Percentiles rank a stretch among this genome's conserved stretches.
These are phyloP conservation scores for Aspergillus tanneri DNA, from an alignment of 2,329 filamentous ascomycete genomes.

Conservation along the genomic window DNA sequence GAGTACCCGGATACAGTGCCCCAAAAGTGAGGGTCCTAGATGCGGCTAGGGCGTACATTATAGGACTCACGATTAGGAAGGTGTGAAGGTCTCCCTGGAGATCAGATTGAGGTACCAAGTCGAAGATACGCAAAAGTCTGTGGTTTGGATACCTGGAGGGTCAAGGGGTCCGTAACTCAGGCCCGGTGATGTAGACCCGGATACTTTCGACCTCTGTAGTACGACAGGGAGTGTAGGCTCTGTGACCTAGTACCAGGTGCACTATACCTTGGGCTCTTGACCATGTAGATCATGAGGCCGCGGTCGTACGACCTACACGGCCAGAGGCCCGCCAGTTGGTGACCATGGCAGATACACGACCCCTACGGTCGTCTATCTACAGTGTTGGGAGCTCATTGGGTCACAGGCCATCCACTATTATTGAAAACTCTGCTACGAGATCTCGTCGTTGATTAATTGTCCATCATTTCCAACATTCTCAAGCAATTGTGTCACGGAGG, in stretches of 20 bases:
- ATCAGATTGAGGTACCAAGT: too few relatives aligned
- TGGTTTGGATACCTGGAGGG: not conserved
- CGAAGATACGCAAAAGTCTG: too few relatives aligned
- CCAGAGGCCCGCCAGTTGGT: not conserved
- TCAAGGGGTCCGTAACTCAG: not conserved
- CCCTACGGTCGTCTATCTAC: slow-evolving; percentile 8
- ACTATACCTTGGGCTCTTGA: not conserved
- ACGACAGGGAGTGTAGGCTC: not conserved
- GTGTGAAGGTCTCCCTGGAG: too few relatives aligned
- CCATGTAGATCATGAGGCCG: not conserved
- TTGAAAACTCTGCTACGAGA: not conserved
- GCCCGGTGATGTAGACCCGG: not conserved
- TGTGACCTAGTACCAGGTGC: not conserved
- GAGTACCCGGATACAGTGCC: too few relatives aligned
- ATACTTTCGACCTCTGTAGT: not conserved
- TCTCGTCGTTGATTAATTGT: not conserved
- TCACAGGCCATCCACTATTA: slow-evolving; percentile 7
- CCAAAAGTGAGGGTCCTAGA: too few relatives aligned
- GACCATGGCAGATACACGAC: slow-evolving; percentile 17
- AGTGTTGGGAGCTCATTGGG: slow-evolving; percentile 8
- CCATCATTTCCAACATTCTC: slow-evolving; percentile 1
- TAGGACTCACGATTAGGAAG: too few relatives aligned
- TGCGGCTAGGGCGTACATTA: too few relatives aligned
- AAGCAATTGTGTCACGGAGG: slow-evolving; percentile 17
- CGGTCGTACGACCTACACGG: not conserved